Evolutionary conservation across 2,329 filamentous ascomycete species (phyloP).

Genomic region (Tolypocladium tropicale): DNA sequence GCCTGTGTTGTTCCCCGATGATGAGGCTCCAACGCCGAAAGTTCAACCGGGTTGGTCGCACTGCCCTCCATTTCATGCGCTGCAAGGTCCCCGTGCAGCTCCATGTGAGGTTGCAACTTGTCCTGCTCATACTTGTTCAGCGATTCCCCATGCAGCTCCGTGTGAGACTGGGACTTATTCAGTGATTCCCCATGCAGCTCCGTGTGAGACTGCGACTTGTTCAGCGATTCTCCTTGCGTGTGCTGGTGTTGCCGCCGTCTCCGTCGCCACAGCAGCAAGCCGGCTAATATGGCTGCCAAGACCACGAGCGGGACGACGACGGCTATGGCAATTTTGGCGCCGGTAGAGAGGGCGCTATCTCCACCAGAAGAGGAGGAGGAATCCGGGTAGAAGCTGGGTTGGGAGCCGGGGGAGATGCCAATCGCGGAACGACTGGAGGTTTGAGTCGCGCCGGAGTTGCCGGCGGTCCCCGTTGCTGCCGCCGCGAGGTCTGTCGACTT

Average conservation of each 20-base stretch:
- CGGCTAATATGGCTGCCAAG: constrained; percentile 12
- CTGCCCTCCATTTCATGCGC: constrained; percentile 2
- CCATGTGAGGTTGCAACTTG: not conserved
- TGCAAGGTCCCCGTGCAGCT: not conserved
- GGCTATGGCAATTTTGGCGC: constrained; percentile 16
- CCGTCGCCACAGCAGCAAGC: constrained; percentile 17
- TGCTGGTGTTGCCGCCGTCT: not conserved
- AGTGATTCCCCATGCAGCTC: too few relatives aligned
- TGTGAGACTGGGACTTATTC: not conserved
- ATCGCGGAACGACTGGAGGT: too few relatives aligned
- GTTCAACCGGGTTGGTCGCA: not conserved
- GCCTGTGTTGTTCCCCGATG: not conserved
- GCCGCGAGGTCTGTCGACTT: constrained; percentile 15
- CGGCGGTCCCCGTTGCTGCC: constrained; percentile 4
- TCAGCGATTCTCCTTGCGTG: not conserved
- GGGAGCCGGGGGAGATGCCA: too few relatives aligned
- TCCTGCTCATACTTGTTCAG: too few relatives aligned
- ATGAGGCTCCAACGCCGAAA: not conserved
- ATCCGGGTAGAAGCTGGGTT: not conserved
- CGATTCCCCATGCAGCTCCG: not conserved
- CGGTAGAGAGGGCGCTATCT: constrained; percentile 9
- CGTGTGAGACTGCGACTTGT: not conserved
- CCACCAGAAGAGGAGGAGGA: not conserved
- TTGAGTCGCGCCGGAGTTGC: too few relatives aligned
- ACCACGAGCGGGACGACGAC: constrained; percentile 18